Evolutionary conservation across 176 grass and related monocot species (phyloP), one percentile per base, ranked within the genome.

Genomic region (Carex parvula): DNA sequence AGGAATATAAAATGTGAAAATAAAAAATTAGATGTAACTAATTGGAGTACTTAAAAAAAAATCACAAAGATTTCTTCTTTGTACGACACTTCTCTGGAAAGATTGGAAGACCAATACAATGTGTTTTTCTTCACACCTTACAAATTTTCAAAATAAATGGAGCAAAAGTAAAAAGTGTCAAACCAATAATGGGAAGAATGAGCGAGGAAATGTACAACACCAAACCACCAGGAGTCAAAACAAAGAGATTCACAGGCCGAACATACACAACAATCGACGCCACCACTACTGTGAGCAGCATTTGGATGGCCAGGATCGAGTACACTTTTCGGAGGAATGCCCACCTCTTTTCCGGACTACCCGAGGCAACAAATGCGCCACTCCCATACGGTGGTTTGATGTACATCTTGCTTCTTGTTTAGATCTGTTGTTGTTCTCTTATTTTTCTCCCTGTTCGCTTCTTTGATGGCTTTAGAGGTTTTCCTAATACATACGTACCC

Each of bases 291-390:
- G 94, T 97, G 80, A 92, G 82, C 21, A 97, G 90, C 88, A 97
- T 88, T 92, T 97, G 94, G 33, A 94, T 18, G 85, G 94, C 85
- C 29, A 97, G 90, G 85, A 92, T 94, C 52, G 83, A 85, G 83
- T 97, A 97, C 4, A 97, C 91, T 85, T 94, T 94, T 6, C 92
- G 84, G 82, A 94, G 80, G 87, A 97, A 97, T 1, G 88, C 85
- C 94, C 94, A 97, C 6, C 92, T 81, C 74, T 92, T 87, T 80
- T 88, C 84, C 59, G 94, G 90, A 64, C 88, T 85, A 2, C 50
- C 79, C 57, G 87, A 88, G 44, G 44, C 44, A 46, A 46, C 44
- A 46, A 46, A 46, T 46, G 44, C 15, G 53, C 42, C 66, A 74
- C 64, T 85, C 48, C 46, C 33, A 60, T 89, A 92, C 59, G 86